Conservation (phyloP, 306 rosid genomes). For the Notholithocarpus densiflorus region DNA sequence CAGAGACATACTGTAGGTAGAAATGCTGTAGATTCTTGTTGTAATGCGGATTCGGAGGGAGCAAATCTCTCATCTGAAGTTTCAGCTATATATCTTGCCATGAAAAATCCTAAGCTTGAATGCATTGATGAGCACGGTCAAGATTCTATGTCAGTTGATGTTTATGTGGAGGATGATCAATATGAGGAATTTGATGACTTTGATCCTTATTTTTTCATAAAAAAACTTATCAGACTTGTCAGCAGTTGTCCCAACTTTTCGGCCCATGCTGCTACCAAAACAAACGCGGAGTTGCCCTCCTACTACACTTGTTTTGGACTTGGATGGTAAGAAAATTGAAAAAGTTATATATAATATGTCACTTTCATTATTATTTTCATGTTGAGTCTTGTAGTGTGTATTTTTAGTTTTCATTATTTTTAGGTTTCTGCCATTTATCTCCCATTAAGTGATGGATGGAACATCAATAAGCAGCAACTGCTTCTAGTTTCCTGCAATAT, state of each 20-base stretch:
- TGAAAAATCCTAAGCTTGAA: constrained; percentile 87
- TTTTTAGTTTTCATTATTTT: not conserved
- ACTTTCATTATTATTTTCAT: not conserved
- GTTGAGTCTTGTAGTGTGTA: not conserved
- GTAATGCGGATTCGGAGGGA: constrained; percentile 59
- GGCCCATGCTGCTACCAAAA: constrained; percentile 81
- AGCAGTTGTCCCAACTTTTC: constrained; percentile 85
- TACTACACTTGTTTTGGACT: constrained; percentile 88
- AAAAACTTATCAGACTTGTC: constrained; percentile 88
- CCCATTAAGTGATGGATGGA: not conserved
- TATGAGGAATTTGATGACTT: constrained; percentile 81
- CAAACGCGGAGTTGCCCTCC: constrained; percentile 98
- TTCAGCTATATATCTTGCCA: constrained; percentile 73
- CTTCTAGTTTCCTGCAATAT: not conserved
- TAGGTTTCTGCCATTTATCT: not conserved
- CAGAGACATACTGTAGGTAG: constrained; percentile 29
- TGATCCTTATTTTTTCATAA: constrained; percentile 86
- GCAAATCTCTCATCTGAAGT: constrained; percentile 66
- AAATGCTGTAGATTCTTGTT: constrained; percentile 27
- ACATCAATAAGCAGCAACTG: not conserved
- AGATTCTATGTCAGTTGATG: constrained; percentile 71
- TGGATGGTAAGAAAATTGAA: constrained; percentile 70
- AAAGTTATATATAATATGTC: not conserved
- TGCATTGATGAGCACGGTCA: constrained; percentile 86
- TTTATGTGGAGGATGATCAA: constrained; percentile 70